Percentiles rank a stretch among this genome's conserved stretches.
Conservation (phyloP, 2,329 filamentous ascomycete species). For the Trichophyton mentagrophytes region DNA sequence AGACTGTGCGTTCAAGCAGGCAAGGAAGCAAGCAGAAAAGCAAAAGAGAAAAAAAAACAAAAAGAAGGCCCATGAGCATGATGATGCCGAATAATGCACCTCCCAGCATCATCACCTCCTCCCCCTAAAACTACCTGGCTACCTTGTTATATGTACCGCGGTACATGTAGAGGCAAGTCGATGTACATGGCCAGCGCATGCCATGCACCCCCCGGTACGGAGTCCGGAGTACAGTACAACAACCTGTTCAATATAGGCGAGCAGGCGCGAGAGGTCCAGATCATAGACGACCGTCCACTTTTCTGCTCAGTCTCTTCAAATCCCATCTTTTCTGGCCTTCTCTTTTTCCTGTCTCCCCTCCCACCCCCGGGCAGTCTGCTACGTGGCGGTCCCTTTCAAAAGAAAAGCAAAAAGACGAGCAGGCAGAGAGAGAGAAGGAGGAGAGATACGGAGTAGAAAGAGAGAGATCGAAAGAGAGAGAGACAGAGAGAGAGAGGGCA, state of each 20-base stretch:
- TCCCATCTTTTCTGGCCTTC: neutral
- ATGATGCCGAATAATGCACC: neutral
- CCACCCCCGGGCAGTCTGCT: neutral
- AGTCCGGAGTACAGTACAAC: neutral
- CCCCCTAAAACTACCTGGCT: too few relatives aligned
- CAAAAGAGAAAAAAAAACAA: neutral
- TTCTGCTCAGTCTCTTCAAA: neutral
- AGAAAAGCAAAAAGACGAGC: neutral
- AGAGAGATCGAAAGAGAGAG: neutral
- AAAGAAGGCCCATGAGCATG: neutral
- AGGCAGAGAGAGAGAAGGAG: neutral
- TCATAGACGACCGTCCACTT: neutral
- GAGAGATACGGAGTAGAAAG: neutral
- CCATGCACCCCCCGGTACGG: neutral
- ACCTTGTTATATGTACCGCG: neutral
- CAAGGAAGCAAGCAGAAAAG: neutral
- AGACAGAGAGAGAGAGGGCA: neutral
- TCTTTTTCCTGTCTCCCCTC: neutral
- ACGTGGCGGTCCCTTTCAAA: neutral
- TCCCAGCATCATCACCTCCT: too few relatives aligned
- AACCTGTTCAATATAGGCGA: neutral
- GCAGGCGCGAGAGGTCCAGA: slow-evolving; percentile 1
- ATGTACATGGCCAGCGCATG: neutral
- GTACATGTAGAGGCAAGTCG: neutral
- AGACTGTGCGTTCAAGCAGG: neutral